Evolutionary conservation across 257 asterid species (phyloP).

Genomic region (Rehmannia glutinosa): DNA sequence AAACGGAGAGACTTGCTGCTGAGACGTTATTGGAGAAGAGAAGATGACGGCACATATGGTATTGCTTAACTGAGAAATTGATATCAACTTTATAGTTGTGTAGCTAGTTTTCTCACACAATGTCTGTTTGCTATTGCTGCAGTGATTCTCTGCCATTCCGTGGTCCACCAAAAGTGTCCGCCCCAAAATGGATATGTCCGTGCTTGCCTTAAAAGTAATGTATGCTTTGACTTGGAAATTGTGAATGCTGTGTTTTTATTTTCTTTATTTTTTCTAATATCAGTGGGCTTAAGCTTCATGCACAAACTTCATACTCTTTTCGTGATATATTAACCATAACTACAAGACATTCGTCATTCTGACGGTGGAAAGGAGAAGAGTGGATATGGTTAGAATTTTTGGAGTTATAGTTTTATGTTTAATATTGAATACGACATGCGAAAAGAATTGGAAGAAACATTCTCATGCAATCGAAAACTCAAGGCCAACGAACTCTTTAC

Average conservation of each 20-base stretch:
- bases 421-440: too few species aligned
- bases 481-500: too few species aligned
- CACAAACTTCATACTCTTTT: not conserved
- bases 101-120: slow-evolving; percentile 14
- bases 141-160: slow-evolving; percentile 89
- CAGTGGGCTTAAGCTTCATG: not conserved
- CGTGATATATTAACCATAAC: too few species aligned
- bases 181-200: slow-evolving; percentile 80
- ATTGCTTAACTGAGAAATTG: not conserved
- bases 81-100: not conserved
- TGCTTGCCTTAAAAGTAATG: slow-evolving; percentile 88
- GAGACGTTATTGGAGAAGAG: slow-evolving; percentile 96
- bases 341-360: too few species aligned
- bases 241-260: not conserved
- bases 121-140: slow-evolving; percentile 18
- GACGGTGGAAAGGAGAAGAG: too few species aligned
- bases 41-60: slow-evolving; percentile 96
- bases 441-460: too few species aligned
- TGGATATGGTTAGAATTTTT: too few species aligned
- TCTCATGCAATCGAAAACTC: too few species aligned
- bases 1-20: slow-evolving; percentile 79
- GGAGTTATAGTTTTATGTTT: too few species aligned
- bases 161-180: slow-evolving; percentile 67
- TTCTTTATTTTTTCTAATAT: not conserved
- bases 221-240: slow-evolving; percentile 38